phyloP scores from a whole-genome alignment of 2,329 filamentous ascomycete species.

The Colletotrichum destructivum region DNA sequence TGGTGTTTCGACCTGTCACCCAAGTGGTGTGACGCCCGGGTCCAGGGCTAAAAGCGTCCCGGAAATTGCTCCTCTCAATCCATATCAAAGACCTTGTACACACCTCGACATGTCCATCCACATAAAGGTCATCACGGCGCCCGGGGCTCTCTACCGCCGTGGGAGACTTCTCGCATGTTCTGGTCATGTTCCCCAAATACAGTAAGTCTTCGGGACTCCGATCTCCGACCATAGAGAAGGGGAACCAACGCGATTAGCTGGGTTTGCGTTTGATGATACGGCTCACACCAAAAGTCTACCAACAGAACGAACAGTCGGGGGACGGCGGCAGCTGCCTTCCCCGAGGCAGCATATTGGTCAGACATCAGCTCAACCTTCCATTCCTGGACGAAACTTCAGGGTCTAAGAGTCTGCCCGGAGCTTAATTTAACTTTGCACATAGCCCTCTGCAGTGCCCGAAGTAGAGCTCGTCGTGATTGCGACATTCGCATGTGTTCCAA shows the following conservation, averaged over 20 bases:
- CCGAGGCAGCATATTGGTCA: not conserved
- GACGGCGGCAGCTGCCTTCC: not conserved
- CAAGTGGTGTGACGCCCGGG: slow-evolving; percentile 34
- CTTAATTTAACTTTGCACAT: not conserved
- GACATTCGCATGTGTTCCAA: not conserved
- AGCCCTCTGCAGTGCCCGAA: slow-evolving; percentile 25
- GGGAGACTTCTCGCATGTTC: not conserved
- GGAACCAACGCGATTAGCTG: not conserved
- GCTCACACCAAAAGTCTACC: not conserved
- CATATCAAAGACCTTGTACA: slow-evolving; percentile 24
- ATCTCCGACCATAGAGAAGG: not conserved
- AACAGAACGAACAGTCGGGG: not conserved
- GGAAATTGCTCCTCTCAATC: slow-evolving; percentile 2
- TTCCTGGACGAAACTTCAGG: slow-evolving; percentile 1
- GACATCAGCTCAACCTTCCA: slow-evolving; percentile 27
- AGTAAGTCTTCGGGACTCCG: slow-evolving; percentile 6
- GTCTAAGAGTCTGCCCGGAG: slow-evolving; percentile 5
- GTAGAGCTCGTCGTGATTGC: not conserved
- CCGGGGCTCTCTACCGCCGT: not conserved
- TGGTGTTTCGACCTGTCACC: slow-evolving; percentile 33
- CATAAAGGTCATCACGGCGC: not conserved
- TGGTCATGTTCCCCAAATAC: slow-evolving; percentile 1
- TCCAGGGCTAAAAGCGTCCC: slow-evolving; percentile 5
- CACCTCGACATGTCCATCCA: not conserved
- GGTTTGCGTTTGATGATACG: not conserved